Base-by-base conservation (phyloP, 2,329 filamentous ascomycete genomes). In the Cladosporium austrohemisphaericum region DNA sequence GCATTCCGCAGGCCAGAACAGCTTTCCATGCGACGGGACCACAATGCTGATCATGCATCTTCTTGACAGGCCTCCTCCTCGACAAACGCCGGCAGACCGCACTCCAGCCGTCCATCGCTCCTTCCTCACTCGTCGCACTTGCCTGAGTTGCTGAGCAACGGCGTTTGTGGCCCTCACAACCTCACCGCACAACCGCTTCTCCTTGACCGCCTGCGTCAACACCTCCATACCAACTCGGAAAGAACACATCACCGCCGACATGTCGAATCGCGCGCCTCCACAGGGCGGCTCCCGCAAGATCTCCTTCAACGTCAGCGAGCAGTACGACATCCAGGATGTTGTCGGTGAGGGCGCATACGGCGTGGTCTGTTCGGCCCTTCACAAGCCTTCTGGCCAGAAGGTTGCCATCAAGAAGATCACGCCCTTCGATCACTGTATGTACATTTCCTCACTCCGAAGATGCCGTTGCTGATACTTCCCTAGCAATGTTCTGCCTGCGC, bases 321-420 rank as follows among this genome's bases (percentile, higher is more conserved):
- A 98, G 71, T 98, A 98, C 69, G 93, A 98, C 67, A 98, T 98
- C 59, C 92, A 97, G 70, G 93, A 98, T 84, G 93, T 98, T 41
- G 94, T 98, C 53, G 93, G 93, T 60, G 93, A 98, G 73, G 93
- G 93, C 66, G 93, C 93, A 57, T 98, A 98, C 66, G 93, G 93
- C 70, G 92, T 98, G 58, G 93, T 98, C 60, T 97, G 93, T 75
- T 98, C 93, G 53, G 93, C 93, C 51, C 84, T 97, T 60, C 93
- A 98, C 77, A 97, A 97, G 75, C 93, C 93, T 18, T 97, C 93
- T 0, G 85, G 90, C 55, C 93, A 98, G 73, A 97, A 97, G 74
- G 93, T 98, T 53, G 93, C 93, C 54, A 98, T 98, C 78, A 98
- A 98, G 80, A 98, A 98, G 81, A 98, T 98, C 65, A 97, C 91